Evolutionary conservation across 1,284 basidiomycete genomes (phyloP), one percentile per base, ranked within the genome.

Genomic region (Megacollybia platyphylla): DNA sequence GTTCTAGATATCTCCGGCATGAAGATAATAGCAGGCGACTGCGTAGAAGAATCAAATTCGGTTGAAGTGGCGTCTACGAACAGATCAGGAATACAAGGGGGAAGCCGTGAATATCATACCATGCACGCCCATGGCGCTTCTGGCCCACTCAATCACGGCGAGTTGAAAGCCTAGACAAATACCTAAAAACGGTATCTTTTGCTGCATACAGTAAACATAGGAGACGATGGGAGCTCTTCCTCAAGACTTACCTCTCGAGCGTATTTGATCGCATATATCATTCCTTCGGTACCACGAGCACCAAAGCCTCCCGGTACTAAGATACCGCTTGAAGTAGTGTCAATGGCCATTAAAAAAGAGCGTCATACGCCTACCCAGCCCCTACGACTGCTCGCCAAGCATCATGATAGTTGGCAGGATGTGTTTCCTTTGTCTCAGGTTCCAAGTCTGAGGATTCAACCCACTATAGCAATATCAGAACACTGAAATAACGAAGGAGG

Each of bases 1-100:
- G 93, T 97, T 58, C 87, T 89, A 37, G 91, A 96, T 53, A 98
- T 89, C 62, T 99, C 94, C 26, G 94, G 94, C 94, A 99, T 99
- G 75, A 94, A 98, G 52, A 97, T 77, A 61, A 98, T 74, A 44
- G 93, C 74, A 0, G 87, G 87, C 50, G 89, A 70, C 28, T 70
- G 63, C 1, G 74, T 60, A 3, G 72, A 60, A 2, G 64, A 48
- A 36, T 75, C 64, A 51, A 98, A 87, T 63, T 98, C 94, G 20
- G 79, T 66, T 2, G 93, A 97, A 46, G 82, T 85, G n/a, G 92
- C 91, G 42, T 79, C 88, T 86, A 53, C 5, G n/a, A 8, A 28
- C 15, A 31, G 10, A 29, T 45, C 17, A 9, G 7, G 11, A 24
- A 45, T 44, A 43, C 32, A 46, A 48, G 39, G 45, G 39, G 38